These are phyloP conservation scores for Hagleromyces aurorensis DNA, from an alignment of 805 yeast species.

Conservation along the genomic window DNA sequence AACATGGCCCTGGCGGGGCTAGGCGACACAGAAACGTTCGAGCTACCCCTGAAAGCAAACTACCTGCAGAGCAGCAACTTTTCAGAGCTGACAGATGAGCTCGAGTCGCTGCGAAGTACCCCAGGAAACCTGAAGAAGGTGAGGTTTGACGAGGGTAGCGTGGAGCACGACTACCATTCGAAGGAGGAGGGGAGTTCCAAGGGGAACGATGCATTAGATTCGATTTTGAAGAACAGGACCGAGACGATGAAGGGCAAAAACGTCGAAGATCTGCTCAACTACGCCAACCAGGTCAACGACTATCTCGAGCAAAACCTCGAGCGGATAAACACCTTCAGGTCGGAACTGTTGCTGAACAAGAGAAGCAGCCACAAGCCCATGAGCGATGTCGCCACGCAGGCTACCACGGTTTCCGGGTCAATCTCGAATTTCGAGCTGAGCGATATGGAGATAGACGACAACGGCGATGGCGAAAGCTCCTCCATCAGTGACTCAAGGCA, in stretches of 20 bases:
- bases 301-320: constrained; percentile 22
- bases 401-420: constrained; percentile 19
- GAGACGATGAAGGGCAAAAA: constrained; percentile 7
- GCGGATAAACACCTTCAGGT: constrained; percentile 19
- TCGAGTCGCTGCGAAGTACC: constrained; percentile 6
- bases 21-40: constrained; percentile 17
- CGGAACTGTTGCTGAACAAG: constrained; percentile 9
- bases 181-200: neutral
- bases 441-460: constrained; percentile 17
- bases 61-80: constrained; percentile 16
- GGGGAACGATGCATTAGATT: neutral
- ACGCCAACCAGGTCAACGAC: constrained; percentile 24
- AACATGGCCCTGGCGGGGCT: constrained; percentile 9
- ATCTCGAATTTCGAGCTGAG: constrained; percentile 26
- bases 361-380: constrained; percentile 7
- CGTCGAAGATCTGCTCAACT: constrained; percentile 25
- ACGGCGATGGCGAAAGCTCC: too few relatives aligned
- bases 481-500: too few relatives aligned
- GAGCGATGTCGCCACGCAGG: constrained; percentile 15
- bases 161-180: constrained; percentile 2
- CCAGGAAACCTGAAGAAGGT: constrained; percentile 12
- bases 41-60: constrained; percentile 21
- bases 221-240: constrained; percentile 4
- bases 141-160: constrained; percentile 12
- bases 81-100: constrained; percentile 14